A percentile compares a stretch with the other conserved stretches of the same genome.
phyloP scores from a whole-genome alignment of 2,329 filamentous ascomycete genomes.

The Ophiocordyceps australis region DNA sequence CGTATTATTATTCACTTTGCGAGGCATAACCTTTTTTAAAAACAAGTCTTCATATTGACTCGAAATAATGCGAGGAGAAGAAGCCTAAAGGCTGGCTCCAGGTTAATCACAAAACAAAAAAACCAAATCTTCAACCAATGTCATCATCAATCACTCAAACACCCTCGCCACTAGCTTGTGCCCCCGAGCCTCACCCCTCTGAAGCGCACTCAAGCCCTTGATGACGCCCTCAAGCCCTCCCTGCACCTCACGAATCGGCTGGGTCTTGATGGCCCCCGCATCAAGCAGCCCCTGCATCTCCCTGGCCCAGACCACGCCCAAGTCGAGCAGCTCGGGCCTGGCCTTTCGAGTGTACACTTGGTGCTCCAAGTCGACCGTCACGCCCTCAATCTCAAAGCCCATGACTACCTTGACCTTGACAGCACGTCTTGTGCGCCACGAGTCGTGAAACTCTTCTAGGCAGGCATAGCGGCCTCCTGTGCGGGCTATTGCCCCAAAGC shows the following conservation, averaged over 20 bases:
- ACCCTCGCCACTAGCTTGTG: too few relatives aligned
- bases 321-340: not conserved
- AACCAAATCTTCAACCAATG: too few relatives aligned
- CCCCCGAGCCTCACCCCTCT: too few relatives aligned
- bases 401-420: slow-evolving; percentile 7
- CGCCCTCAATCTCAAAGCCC: slow-evolving; percentile 5
- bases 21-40: too few relatives aligned
- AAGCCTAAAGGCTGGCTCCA: too few relatives aligned
- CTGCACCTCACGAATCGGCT: slow-evolving; percentile 4
- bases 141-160: too few relatives aligned
- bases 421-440: slow-evolving; percentile 7
- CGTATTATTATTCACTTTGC: too few relatives aligned
- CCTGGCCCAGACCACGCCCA: not conserved
- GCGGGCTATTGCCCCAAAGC: slow-evolving; percentile 9
- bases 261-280: not conserved
- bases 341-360: not conserved
- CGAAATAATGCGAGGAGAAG: too few relatives aligned
- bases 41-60: too few relatives aligned
- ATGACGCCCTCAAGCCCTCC: slow-evolving; percentile 3
- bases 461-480: slow-evolving; percentile 13
- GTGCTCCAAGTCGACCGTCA: not conserved
- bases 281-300: not conserved
- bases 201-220: not conserved
- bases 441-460: slow-evolving; percentile 8
- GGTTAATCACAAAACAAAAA: too few relatives aligned